These are phyloP conservation scores for Lachancea thermotolerans DNA, from an alignment of 805 yeast genomes.

Conservation along the genomic window DNA sequence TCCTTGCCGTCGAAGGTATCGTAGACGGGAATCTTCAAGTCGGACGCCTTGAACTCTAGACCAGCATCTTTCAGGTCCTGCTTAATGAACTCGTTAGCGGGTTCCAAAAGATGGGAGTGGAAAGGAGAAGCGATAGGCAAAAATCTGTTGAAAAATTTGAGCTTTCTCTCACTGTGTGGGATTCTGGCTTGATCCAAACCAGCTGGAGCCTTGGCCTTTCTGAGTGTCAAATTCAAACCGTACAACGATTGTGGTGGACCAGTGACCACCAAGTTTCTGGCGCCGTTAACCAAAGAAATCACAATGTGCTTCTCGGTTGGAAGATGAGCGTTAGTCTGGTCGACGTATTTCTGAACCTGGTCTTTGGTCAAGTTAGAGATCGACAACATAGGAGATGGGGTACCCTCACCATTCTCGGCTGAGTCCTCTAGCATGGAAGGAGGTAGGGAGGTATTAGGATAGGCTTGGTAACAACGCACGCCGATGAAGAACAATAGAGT, in stretches of 20 bases:
- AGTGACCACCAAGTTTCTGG: constrained; percentile 87
- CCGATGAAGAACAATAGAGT: constrained; percentile 89
- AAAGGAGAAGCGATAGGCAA: constrained; percentile 94
- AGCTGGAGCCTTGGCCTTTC: constrained; percentile 90
- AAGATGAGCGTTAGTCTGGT: constrained; percentile 85
- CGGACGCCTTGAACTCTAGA: constrained; percentile 47
- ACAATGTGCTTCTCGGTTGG: constrained; percentile 87
- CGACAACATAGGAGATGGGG: constrained; percentile 96
- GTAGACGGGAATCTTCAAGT: constrained; percentile 76
- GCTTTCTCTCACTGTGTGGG: constrained; percentile 89
- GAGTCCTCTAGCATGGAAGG: constrained; percentile 91
- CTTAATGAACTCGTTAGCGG: constrained; percentile 61
- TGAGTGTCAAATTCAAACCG: constrained; percentile 85
- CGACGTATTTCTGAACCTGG: constrained; percentile 74
- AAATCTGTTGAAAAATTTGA: constrained; percentile 88
- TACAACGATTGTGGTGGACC: constrained; percentile 98
- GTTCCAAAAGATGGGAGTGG: constrained; percentile 80
- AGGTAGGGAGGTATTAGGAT: constrained; percentile 90
- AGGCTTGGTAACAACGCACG: constrained; percentile 79
- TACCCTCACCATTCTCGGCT: constrained; percentile 89
- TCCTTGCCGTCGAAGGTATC: constrained; percentile 85
- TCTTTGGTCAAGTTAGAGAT: constrained; percentile 77
- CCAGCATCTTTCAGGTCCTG: constrained; percentile 56
- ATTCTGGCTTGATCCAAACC: constrained; percentile 94
- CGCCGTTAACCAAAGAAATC: constrained; percentile 90